Evolutionary conservation across 257 asterid genomes (phyloP).

Genomic region (Fraxinus cuspidata): DNA sequence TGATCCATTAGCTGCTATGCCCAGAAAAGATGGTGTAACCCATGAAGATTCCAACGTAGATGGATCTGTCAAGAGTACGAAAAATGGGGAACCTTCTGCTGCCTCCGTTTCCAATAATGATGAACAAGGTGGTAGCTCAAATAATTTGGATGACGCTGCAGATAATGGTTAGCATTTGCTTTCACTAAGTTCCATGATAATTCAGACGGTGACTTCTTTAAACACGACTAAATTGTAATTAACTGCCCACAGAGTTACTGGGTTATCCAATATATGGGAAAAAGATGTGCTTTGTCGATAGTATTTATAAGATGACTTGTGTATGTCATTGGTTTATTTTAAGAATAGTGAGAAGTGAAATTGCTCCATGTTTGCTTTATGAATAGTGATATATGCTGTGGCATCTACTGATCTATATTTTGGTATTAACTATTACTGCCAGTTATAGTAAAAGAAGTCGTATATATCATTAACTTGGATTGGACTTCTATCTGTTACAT

Average conservation of each 20-base stretch:
- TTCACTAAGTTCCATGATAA: constrained; percentile 4
- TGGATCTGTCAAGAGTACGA: constrained; percentile 49
- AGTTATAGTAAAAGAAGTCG: neutral
- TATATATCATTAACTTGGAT: neutral
- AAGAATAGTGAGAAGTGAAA: neutral
- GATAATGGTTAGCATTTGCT: constrained; percentile 42
- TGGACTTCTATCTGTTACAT: neutral
- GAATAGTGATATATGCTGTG: neutral
- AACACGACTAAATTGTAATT: neutral
- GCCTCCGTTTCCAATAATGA: constrained; percentile 48
- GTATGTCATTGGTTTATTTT: neutral
- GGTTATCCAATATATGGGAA: constrained; percentile 5
- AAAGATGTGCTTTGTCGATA: neutral
- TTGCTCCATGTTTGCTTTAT: neutral
- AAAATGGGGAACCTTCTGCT: constrained; percentile 61
- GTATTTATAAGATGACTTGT: neutral
- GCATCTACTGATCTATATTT: neutral
- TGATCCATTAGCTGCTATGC: constrained; percentile 83
- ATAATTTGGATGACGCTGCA: constrained; percentile 35
- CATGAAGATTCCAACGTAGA: constrained; percentile 57
- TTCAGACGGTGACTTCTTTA: constrained; percentile 5
- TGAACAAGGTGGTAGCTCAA: constrained; percentile 47
- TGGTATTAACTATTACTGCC: neutral
- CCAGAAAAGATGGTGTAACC: constrained; percentile 61
- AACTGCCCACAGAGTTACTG: neutral